Percentiles rank a stretch among this genome's conserved stretches.
These are phyloP conservation scores for Solanum hybrid DNA, from an alignment of 305 asterid species.

Conservation along the genomic window DNA sequence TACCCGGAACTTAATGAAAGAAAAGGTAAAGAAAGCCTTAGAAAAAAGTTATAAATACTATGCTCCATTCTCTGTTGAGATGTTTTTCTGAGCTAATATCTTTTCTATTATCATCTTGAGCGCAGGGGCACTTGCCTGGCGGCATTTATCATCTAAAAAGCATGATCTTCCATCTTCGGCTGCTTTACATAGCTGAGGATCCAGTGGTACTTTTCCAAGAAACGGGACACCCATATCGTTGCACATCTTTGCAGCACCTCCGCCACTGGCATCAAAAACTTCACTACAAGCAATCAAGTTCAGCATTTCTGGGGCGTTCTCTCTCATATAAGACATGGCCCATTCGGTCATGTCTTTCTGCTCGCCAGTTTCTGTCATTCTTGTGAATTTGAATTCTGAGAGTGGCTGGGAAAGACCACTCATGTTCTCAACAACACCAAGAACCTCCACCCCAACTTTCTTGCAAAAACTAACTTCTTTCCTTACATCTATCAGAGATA, in stretches of 20 bases:
- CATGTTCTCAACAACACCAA: constrained; percentile 90
- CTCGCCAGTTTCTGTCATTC: constrained; percentile 33
- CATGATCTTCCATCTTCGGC: too few relatives aligned
- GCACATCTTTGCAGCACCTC: too few relatives aligned
- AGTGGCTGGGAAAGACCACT: constrained; percentile 69
- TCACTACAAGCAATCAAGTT: constrained; percentile 52
- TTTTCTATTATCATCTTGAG: too few relatives aligned
- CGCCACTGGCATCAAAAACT: constrained; percentile 39
- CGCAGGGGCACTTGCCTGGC: too few relatives aligned
- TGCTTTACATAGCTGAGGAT: too few relatives aligned
- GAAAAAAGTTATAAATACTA: not conserved
- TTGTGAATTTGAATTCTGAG: constrained; percentile 49
- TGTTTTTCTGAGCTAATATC: too few relatives aligned
- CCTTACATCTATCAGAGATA: constrained; percentile 74
- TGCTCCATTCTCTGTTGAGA: too few relatives aligned
- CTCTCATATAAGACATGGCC: constrained; percentile 33
- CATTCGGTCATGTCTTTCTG: constrained; percentile 47
- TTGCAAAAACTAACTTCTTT: constrained; percentile 85
- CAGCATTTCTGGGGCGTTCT: constrained; percentile 58
- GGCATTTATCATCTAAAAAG: too few relatives aligned
- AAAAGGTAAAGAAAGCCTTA: not conserved
- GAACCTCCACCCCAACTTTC: constrained; percentile 61
- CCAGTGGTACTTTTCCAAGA: too few relatives aligned
- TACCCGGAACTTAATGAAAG: not conserved
- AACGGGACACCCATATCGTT: too few relatives aligned